These are phyloP conservation scores for Neopestalotiopsis clavispora DNA, from an alignment of 2,329 filamentous ascomycete species.

Conservation along the genomic window DNA sequence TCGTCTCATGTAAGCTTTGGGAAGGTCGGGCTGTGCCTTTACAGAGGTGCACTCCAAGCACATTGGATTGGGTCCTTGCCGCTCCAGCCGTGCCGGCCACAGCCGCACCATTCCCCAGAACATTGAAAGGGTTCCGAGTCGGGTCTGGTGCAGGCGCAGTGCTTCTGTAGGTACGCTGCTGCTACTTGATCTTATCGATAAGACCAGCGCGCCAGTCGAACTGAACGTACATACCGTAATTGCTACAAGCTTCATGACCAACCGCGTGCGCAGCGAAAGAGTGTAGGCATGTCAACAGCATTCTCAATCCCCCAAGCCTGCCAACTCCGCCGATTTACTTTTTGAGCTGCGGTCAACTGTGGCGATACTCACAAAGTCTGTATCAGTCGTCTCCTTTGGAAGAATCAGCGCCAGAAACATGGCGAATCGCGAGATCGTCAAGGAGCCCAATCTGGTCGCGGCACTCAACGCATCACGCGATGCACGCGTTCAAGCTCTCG, in stretches of 20 bases:
- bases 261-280: neutral
- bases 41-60: neutral
- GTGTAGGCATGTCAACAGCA: neutral
- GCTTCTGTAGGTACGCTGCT: neutral
- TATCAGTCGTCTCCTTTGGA: neutral
- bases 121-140: neutral
- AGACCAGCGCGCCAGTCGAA: neutral
- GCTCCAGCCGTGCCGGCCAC: neutral
- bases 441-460: constrained; percentile 67
- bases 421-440: constrained; percentile 63
- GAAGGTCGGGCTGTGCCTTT: neutral
- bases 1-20: neutral
- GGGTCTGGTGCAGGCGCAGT: neutral
- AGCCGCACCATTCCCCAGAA: neutral
- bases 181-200: neutral
- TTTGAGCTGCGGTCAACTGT: neutral
- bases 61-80: neutral
- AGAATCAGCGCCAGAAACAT: constrained; percentile 40
- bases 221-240: neutral
- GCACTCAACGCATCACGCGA: constrained; percentile 76
- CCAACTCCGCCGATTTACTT: neutral
- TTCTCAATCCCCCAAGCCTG: neutral
- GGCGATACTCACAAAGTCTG: neutral
- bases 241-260: neutral
- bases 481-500: constrained; percentile 73